phyloP scores from a whole-genome alignment of 176 grass and related monocot species.

The maize (Zea mays) region Zm-B73-REFERENCE-NAM-5.0 NC_050101.1:112523501-112524000 shows the following conservation, averaged over 20 bases:
- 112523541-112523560: slow-evolving; percentile 88
- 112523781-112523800: slow-evolving; percentile 79
- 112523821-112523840: slow-evolving; percentile 80
- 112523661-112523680: background rate
- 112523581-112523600: slow-evolving; percentile 94
- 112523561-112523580: slow-evolving; percentile 99
- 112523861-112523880: slow-evolving; percentile 31
- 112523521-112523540: slow-evolving; percentile 70
- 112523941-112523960: slow-evolving; percentile 2
- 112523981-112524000: background rate
- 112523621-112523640: slow-evolving; percentile 77
- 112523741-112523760: slow-evolving; percentile 3
- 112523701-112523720: slow-evolving; percentile 15
- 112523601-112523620: slow-evolving; percentile 86
- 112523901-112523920: slow-evolving; percentile 6
- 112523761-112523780: slow-evolving; percentile 77
- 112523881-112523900: slow-evolving; percentile 30
- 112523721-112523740: slow-evolving; percentile 25
- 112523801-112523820: slow-evolving; percentile 70
- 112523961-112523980: slow-evolving; percentile 1
- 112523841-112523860: slow-evolving; percentile 86
- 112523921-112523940: slow-evolving; percentile 12
- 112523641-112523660: slow-evolving; percentile 59
- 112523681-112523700: slow-evolving; percentile 31
- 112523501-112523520: slow-evolving; percentile 56